A percentile compares a stretch with the other conserved stretches of the same genome.
Evolutionary conservation across 1,284 basidiomycete genomes (phyloP).

Genomic region (Cutaneotrichosporon sp.): DNA sequence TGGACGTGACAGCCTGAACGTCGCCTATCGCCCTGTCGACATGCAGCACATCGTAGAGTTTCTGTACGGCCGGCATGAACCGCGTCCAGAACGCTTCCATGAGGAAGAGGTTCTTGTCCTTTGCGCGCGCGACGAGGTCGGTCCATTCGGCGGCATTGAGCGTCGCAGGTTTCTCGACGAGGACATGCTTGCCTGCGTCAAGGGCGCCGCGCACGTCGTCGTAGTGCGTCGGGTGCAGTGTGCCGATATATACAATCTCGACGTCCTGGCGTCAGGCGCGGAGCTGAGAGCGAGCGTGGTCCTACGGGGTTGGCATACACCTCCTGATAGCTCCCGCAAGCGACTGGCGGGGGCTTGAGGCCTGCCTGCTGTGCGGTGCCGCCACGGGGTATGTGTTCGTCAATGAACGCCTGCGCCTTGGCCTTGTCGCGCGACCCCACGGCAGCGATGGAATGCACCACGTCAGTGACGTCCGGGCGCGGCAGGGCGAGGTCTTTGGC

Average conservation of each 20-base stretch:
- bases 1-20: slow-evolving; percentile 27
- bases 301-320: slow-evolving; percentile 43
- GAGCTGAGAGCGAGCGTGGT: slow-evolving; percentile 31
- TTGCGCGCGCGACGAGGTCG: slow-evolving; percentile 45
- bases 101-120: slow-evolving; percentile 42
- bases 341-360: slow-evolving; percentile 22
- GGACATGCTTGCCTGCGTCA: slow-evolving; percentile 48
- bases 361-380: slow-evolving; percentile 32
- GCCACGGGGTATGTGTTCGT: slow-evolving; percentile 30
- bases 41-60: slow-evolving; percentile 39
- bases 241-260: slow-evolving; percentile 52
- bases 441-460: slow-evolving; percentile 48
- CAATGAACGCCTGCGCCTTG: slow-evolving; percentile 47
- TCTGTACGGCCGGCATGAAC: slow-evolving; percentile 44
- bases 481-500: slow-evolving; percentile 46
- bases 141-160: slow-evolving; percentile 50
- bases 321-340: slow-evolving; percentile 45
- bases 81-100: slow-evolving; percentile 46
- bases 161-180: slow-evolving; percentile 50
- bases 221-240: slow-evolving; percentile 51
- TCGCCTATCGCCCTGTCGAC: slow-evolving; percentile 42
- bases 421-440: slow-evolving; percentile 45
- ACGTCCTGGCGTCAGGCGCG: slow-evolving; percentile 46
- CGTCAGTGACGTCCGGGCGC: slow-evolving; percentile 39
- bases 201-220: slow-evolving; percentile 47